Base-by-base conservation (phyloP, 768 basidiomycete species). In the Rhizopogon sp. region DNA sequence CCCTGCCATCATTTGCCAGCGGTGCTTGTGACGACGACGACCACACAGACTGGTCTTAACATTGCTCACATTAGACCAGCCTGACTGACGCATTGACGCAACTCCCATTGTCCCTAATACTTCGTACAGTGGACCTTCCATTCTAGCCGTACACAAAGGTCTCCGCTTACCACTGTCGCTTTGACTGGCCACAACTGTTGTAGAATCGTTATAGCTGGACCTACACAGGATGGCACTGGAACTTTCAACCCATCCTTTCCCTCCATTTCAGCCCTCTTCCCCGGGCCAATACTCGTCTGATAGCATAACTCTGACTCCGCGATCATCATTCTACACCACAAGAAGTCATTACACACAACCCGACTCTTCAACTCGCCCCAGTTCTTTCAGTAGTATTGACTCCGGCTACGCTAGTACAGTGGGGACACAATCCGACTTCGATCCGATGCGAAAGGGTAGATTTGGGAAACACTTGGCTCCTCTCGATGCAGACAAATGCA, bases 361-460 rank as follows among this genome's bases (percentile, higher is more conserved):
- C 43, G 49, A 56, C 40, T 40, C 29, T 43, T 45, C 6, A 37
- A 50, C 16, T 31, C 70, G 65, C 8, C 56, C 59, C 3, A 50
- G 22, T 42, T 68, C 70, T 17, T 7, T 64, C 6, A 39, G 43
- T 41, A 67, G 70, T 20, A 29, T 65, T 8, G 69, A 70, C 53
- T 72, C 66, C 3, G 66, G 63, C 10, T 72, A 65, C 62, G 66
- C 65, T 9, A 60, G 58, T 56, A 41, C 39, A 0, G 66, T 70
- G 67, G 61, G 57, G 10, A 63, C 61, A 50, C 61, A 62, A 3
- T 60, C 60, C 6, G 57, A 59, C 6, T 16, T 31, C 16, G 35
- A 53, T 43, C 62, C 50, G 7, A 41, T 50, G 20, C 58, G 54
- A 44, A 54, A 49, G 43, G 20, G 14, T 22, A 49, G 14, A 8